Percentiles rank a stretch among this genome's conserved stretches.
Conservation (phyloP, 495 filamentous ascomycete species). For the Articulospora tetracladia region DNA sequence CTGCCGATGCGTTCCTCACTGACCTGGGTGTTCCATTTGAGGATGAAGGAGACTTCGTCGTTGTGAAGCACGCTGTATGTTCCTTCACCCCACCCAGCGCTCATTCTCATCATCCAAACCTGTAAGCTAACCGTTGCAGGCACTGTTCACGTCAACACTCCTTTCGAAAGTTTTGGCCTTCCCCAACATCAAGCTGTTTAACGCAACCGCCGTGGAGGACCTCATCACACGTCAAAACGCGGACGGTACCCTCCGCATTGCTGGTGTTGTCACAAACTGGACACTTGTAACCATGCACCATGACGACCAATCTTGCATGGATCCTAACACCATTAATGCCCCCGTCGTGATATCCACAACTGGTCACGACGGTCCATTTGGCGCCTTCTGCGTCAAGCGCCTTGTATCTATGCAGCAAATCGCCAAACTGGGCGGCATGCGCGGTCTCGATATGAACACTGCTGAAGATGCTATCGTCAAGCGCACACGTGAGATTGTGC, state of each 20-base stretch:
- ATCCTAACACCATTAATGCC: constrained; percentile 92
- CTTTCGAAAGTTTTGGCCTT: constrained; percentile 74
- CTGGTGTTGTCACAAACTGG: constrained; percentile 93
- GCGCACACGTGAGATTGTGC: constrained; percentile 79
- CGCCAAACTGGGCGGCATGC: constrained; percentile 84
- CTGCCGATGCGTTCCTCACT: constrained; percentile 75
- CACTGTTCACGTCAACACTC: constrained; percentile 84
- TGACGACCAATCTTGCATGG: constrained; percentile 91
- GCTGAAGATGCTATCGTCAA: constrained; percentile 92
- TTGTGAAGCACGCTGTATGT: constrained; percentile 76
- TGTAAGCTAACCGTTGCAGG: constrained; percentile 24
- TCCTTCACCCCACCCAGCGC: neutral
- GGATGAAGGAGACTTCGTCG: constrained; percentile 80
- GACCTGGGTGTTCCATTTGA: constrained; percentile 83
- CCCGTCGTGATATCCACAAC: constrained; percentile 83
- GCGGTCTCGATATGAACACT: constrained; percentile 83
- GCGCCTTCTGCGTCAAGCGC: constrained; percentile 68
- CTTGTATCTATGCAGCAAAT: constrained; percentile 60
- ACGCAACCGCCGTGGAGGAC: constrained; percentile 87
- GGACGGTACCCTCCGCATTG: constrained; percentile 58
- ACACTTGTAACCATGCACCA: constrained; percentile 87
- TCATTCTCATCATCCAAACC: neutral
- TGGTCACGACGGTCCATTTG: constrained; percentile 87
- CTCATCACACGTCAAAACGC: constrained; percentile 66
- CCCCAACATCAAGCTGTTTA: constrained; percentile 94